These are phyloP conservation scores for Phaffomyces opuntiae DNA, from an alignment of 805 yeast genomes.

Conservation along the genomic window DNA sequence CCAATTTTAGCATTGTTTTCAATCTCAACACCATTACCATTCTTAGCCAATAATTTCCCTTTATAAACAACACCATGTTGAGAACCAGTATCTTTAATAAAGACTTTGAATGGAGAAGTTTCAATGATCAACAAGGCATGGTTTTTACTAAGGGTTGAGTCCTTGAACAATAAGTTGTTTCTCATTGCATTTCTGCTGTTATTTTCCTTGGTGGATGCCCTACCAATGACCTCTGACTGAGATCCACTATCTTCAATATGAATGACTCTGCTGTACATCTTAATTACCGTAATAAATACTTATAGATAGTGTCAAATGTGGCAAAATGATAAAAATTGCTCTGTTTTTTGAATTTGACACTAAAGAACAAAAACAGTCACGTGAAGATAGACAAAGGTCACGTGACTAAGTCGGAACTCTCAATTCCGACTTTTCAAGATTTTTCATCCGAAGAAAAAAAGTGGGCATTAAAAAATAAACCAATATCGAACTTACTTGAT, in stretches of 20 bases:
- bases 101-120: not conserved
- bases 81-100: slow-evolving; percentile 3
- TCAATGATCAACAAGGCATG: slow-evolving; percentile 3
- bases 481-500: no score
- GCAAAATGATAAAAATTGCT: no score
- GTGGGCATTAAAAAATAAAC: no score
- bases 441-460: no score
- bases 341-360: no score
- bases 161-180: slow-evolving; percentile 3
- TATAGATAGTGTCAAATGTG: no score
- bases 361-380: no score
- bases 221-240: not conserved
- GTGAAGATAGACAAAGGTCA: no score
- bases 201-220: slow-evolving; percentile 3
- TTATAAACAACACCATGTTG: slow-evolving; percentile 9
- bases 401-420: no score
- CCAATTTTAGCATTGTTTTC: not conserved
- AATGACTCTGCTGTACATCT: not conserved
- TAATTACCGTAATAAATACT: not conserved
- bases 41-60: not conserved
- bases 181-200: not conserved
- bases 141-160: slow-evolving; percentile 5
- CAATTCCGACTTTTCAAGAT: no score
- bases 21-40: not conserved
- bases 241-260: not conserved